Conservation (phyloP, 2,329 filamentous ascomycete species). For the Huntiella savannae region DNA sequence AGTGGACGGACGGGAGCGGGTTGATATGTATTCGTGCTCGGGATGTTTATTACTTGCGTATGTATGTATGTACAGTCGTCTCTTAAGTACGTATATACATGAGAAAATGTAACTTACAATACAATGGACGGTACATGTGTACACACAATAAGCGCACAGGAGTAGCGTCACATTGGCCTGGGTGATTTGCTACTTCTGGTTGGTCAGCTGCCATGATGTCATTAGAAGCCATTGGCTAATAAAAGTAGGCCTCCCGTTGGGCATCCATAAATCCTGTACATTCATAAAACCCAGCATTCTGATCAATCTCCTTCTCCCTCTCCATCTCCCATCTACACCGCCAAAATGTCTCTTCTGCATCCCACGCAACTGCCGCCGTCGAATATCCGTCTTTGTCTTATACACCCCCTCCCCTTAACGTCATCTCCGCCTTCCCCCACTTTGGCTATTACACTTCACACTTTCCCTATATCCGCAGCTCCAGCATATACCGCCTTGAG, state of each 20-base stretch:
- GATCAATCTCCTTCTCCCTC: not conserved
- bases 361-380: not conserved
- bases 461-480: slow-evolving; percentile 7
- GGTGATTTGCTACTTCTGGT: too few relatives aligned
- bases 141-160: too few relatives aligned
- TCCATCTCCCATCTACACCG: not conserved
- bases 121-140: too few relatives aligned
- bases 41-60: not conserved
- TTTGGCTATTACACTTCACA: slow-evolving; percentile 6
- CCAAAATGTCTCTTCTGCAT: not conserved
- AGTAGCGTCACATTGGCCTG: too few relatives aligned
- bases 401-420: not conserved
- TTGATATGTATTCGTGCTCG: not conserved
- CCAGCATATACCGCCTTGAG: slow-evolving; percentile 15
- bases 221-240: not conserved
- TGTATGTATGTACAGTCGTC: too few relatives aligned
- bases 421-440: not conserved
- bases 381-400: not conserved
- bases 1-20: too few relatives aligned
- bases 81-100: too few relatives aligned
- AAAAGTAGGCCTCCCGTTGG: not conserved
- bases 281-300: not conserved
- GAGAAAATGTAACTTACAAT: too few relatives aligned
- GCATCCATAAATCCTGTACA: not conserved
- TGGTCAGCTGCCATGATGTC: too few relatives aligned